Conservation (phyloP, 345 rosid genomes). For the Clausena lansium region DNA sequence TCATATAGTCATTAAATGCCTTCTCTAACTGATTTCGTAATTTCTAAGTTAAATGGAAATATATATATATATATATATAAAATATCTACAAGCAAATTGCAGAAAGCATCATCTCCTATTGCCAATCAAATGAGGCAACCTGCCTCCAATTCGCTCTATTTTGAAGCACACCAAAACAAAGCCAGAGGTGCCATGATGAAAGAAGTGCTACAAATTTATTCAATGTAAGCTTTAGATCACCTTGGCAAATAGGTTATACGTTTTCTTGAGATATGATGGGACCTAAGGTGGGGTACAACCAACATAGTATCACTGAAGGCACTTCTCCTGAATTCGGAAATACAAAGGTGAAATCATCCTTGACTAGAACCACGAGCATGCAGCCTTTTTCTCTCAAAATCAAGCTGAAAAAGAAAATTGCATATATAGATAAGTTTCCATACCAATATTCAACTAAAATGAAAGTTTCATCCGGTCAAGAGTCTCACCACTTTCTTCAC, state of each 20-base stretch:
- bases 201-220: background rate
- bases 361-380: conserved; percentile 44
- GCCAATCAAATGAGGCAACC: background rate
- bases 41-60: background rate
- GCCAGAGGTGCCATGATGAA: background rate
- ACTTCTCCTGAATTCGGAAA: conserved; percentile 7
- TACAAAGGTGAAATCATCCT: conserved; percentile 23
- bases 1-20: background rate
- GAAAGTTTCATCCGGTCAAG: background rate
- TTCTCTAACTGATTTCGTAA: background rate
- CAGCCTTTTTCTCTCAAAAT: conserved; percentile 65
- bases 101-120: conserved; percentile 2
- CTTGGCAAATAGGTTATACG: conserved; percentile 13
- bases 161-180: conserved; percentile 2
- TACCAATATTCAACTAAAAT: background rate
- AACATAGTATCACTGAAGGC: conserved; percentile 11
- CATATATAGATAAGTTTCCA: conserved; percentile 4
- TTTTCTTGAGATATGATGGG: background rate
- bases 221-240: conserved; percentile 8
- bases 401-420: conserved; percentile 44
- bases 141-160: background rate
- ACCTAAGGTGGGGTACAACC: conserved; percentile 4
- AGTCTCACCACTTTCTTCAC: conserved; percentile 95
- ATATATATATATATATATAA: too few relatives aligned
- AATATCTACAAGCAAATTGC: background rate